phyloP scores from a whole-genome alignment of 2,329 filamentous ascomycete genomes.

The Ceratocystis albifundus region DNA sequence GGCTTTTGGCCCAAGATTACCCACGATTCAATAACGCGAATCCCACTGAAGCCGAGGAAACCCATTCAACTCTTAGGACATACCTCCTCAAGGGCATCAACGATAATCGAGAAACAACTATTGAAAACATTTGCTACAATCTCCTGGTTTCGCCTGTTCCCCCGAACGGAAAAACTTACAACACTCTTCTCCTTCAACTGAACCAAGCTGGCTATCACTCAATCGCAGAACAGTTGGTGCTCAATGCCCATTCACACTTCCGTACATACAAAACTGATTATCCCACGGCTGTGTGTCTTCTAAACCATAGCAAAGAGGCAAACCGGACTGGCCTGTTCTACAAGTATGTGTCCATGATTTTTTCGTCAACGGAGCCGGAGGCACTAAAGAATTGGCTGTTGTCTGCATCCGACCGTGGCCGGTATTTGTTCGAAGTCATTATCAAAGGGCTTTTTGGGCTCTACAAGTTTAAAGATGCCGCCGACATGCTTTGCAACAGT shows the following conservation, averaged over 20 bases:
- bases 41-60: not conserved
- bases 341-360: conserved; percentile 17
- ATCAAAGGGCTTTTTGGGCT: conserved; percentile 41
- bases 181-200: conserved; percentile 58
- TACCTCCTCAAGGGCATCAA: conserved; percentile 20
- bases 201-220: conserved; percentile 38
- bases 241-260: conserved; percentile 23
- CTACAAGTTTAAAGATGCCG: conserved; percentile 36
- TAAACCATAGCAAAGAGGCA: conserved; percentile 20
- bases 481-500: conserved; percentile 33
- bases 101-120: conserved; percentile 20
- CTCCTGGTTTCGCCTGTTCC: conserved; percentile 50
- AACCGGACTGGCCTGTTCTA: conserved; percentile 20
- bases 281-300: conserved; percentile 19
- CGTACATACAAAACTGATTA: conserved; percentile 13
- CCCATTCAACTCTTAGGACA: conserved; percentile 15
- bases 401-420: conserved; percentile 14
- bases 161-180: conserved; percentile 59
- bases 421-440: conserved; percentile 35
- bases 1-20: conserved; percentile 19
- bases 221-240: conserved; percentile 39
- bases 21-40: conserved; percentile 14
- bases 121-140: conserved; percentile 51
- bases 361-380: not conserved
- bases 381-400: conserved; percentile 10